phyloP scores from a whole-genome alignment of 2,329 filamentous ascomycete species.

The Pseudogymnoascus sp. region DNA sequence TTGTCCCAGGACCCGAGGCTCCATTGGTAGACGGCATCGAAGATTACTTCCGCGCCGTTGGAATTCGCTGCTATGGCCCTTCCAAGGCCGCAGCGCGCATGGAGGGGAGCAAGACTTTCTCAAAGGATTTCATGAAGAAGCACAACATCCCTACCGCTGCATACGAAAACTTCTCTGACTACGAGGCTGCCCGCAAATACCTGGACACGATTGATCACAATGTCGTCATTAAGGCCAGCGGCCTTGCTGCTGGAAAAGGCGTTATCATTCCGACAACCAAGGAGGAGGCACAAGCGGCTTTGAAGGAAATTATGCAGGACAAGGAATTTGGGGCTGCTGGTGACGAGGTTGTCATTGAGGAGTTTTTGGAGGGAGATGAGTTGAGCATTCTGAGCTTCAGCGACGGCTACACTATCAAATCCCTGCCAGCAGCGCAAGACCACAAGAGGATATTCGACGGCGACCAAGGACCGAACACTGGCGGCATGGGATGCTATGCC shows the following conservation, averaged over 20 bases:
- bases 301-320: slow-evolving; percentile 85
- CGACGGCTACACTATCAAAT: slow-evolving; percentile 77
- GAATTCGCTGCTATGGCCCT: slow-evolving; percentile 79
- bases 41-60: slow-evolving; percentile 64
- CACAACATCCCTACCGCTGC: slow-evolving; percentile 83
- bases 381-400: slow-evolving; percentile 85
- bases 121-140: slow-evolving; percentile 95
- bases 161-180: slow-evolving; percentile 82
- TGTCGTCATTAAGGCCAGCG: slow-evolving; percentile 89
- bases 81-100: slow-evolving; percentile 75
- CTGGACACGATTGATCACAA: slow-evolving; percentile 62
- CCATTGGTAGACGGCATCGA: slow-evolving; percentile 82
- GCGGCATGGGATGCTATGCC: slow-evolving; percentile 96
- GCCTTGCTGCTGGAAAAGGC: slow-evolving; percentile 88
- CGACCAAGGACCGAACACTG: slow-evolving; percentile 86
- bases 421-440: slow-evolving; percentile 85
- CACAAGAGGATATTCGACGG: slow-evolving; percentile 93
- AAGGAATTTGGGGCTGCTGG: slow-evolving; percentile 81
- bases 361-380: slow-evolving; percentile 86
- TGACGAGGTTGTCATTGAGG: slow-evolving; percentile 89
- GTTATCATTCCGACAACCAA: slow-evolving; percentile 66
- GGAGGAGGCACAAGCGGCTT: slow-evolving; percentile 70
- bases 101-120: slow-evolving; percentile 95
- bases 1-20: slow-evolving; percentile 81
- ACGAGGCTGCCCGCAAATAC: slow-evolving; percentile 64